These are phyloP conservation scores for Akanthomyces muscarius DNA, from an alignment of 2,329 filamentous ascomycete genomes.

Conservation along the genomic window DNA sequence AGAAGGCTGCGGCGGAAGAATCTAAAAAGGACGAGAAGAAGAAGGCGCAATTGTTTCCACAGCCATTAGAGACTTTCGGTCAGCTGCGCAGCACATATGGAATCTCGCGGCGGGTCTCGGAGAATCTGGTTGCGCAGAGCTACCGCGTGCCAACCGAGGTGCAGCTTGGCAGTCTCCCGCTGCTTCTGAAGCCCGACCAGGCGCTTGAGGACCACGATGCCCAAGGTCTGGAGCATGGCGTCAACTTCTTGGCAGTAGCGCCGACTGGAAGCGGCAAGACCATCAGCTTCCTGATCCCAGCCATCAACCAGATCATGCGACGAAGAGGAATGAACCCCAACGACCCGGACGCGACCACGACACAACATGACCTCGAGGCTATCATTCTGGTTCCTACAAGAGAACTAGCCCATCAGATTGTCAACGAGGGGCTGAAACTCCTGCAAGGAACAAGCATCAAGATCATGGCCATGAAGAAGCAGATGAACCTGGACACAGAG, in stretches of 20 bases:
- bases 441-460: slow-evolving; percentile 71
- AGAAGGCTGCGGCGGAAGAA: slow-evolving; percentile 41
- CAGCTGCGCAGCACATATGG: slow-evolving; percentile 67
- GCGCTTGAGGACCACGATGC: slow-evolving; percentile 39
- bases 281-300: slow-evolving; percentile 82
- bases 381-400: slow-evolving; percentile 75
- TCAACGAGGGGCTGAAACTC: slow-evolving; percentile 82
- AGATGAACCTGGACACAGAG: slow-evolving; percentile 63
- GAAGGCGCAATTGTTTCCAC: slow-evolving; percentile 66
- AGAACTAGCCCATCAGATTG: slow-evolving; percentile 74
- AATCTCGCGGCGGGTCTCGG: slow-evolving; percentile 68
- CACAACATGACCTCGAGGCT: slow-evolving; percentile 52
- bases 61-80: slow-evolving; percentile 72
- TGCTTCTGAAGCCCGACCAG: slow-evolving; percentile 60
- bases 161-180: slow-evolving; percentile 78
- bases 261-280: slow-evolving; percentile 98
- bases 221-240: slow-evolving; percentile 33
- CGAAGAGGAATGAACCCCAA: slow-evolving; percentile 44
- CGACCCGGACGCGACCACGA: slow-evolving; percentile 33
- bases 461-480: slow-evolving; percentile 79
- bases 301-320: slow-evolving; percentile 70
- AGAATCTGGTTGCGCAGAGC: slow-evolving; percentile 79
- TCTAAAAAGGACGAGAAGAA: slow-evolving; percentile 52
- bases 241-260: slow-evolving; percentile 83
- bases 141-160: slow-evolving; percentile 90